Percentiles rank a stretch among this genome's conserved stretches.
Evolutionary conservation across 257 asterid genomes (phyloP).

Genomic region (Eustoma russellianum): DNA sequence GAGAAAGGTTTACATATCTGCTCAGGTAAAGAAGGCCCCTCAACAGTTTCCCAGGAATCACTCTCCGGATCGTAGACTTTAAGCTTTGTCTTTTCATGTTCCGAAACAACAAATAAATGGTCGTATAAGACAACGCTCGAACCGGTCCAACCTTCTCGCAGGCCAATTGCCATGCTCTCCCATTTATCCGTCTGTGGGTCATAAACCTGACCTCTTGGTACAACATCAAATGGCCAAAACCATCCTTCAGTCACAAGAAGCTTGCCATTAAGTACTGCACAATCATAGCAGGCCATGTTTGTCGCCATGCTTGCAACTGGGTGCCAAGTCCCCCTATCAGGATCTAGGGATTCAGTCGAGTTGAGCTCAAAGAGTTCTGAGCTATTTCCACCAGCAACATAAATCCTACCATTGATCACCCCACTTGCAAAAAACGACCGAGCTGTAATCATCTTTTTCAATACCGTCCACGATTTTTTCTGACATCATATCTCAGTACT

Average conservation of each 20-base stretch:
- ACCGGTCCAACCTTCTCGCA: constrained; percentile 99
- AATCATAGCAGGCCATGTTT: constrained; percentile 68
- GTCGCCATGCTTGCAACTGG: constrained; percentile 64
- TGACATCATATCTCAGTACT: constrained; percentile 73
- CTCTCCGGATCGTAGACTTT: constrained; percentile 66
- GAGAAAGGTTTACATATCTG: constrained; percentile 88
- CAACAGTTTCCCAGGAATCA: constrained; percentile 82
- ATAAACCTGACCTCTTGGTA: constrained; percentile 84
- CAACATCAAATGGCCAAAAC: constrained; percentile 97
- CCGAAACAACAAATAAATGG: constrained; percentile 78
- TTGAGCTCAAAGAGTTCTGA: constrained; percentile 66
- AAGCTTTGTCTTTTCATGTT: constrained; percentile 81
- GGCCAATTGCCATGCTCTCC: constrained; percentile 80
- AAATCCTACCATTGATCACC: constrained; percentile 68
- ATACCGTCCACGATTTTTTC: constrained; percentile 76
- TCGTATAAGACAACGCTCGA: constrained; percentile 70
- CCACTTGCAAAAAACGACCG: constrained; percentile 87
- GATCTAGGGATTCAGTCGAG: constrained; percentile 76
- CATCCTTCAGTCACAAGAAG: constrained; percentile 93
- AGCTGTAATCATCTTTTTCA: constrained; percentile 83
- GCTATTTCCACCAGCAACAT: constrained; percentile 92
- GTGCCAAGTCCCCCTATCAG: constrained; percentile 54
- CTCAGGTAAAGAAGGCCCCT: constrained; percentile 76
- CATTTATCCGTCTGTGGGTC: constrained; percentile 65
- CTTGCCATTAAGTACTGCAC: constrained; percentile 83